Evolutionary conservation across 176 grass and related monocot species (phyloP).

Genomic region (Triticum timopheevii): DNA sequence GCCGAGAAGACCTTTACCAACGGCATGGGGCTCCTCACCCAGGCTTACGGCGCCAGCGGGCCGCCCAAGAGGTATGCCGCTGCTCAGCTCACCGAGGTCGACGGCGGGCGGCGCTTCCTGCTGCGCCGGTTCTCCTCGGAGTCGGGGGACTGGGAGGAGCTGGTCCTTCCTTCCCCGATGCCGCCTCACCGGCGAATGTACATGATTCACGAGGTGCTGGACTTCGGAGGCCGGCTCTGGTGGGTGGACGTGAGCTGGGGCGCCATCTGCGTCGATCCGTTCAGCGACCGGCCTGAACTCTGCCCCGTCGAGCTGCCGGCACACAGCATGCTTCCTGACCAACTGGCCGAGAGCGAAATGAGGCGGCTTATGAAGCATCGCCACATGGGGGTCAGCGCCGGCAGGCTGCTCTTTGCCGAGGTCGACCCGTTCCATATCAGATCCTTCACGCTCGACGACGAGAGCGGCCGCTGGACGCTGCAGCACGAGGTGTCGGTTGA

Average conservation of each 20-base stretch:
- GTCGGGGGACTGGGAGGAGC: background rate
- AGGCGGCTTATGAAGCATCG: background rate
- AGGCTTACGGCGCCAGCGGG: background rate
- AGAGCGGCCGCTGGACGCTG: background rate
- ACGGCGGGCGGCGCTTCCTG: constrained; percentile 9
- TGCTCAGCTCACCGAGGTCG: background rate
- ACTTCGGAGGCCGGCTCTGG: constrained; percentile 2
- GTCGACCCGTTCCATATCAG: background rate
- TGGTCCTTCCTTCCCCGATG: background rate
- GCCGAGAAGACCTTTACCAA: background rate
- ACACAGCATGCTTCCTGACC: background rate
- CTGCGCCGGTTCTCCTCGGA: background rate
- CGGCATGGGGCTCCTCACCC: background rate
- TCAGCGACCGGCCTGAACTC: background rate
- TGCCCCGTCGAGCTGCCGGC: background rate
- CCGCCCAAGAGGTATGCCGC: background rate
- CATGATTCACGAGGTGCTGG: constrained; percentile 7
- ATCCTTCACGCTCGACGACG: background rate
- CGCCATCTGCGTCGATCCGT: background rate
- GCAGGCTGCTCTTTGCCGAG: background rate
- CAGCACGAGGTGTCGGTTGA: background rate
- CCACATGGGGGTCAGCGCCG: background rate
- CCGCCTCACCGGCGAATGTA: background rate
- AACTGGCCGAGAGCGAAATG: background rate
- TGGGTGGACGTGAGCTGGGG: constrained; percentile 6